Evolutionary conservation across 805 yeast species (phyloP), one percentile per base, ranked within the genome.

Genomic region (Candida broadrunensis): DNA sequence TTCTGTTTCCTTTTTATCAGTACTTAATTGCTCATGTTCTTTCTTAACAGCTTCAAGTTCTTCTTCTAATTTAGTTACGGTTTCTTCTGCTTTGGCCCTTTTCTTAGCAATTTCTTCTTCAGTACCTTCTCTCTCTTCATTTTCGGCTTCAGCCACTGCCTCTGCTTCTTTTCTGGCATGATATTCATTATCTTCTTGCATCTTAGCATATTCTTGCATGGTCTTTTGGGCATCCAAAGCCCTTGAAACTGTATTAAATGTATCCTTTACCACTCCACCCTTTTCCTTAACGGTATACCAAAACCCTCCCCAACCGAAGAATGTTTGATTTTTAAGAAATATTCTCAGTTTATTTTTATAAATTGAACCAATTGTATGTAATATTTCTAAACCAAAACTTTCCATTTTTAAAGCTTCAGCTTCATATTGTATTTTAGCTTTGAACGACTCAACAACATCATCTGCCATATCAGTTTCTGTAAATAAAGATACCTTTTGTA

Each of bases 351-450:
- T 83, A 52, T 82, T 74, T 45, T 72, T 66, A 56, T 86, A 86
- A 2, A 83, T 77, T 38, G 77, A 73, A 18, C 93, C 95, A 40
- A 86, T 76, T 0, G 87, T 75, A 51, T 86, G 93, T 36, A 87
- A 72, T 26, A 86, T 84, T 54, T 86, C 89, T 24, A 85, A 62
- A n/a, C 95, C 95, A 62, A 86, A 86, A 17, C 91, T 84, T 60
- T 86, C 93, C 80, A 83, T 77, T 51, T 85, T 85, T 48, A 86
- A 69, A 21, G 81, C 70, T 56, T 90, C 93, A 13, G 95, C 96
- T 61, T 93, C 98, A 53, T 83, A 80, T 46, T 72, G 73, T 50
- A 86, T 74, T 58, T 85, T 83, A 41, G 71, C 72, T 44, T 73
- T 65, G 60, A 88, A 91, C 17, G 73, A 61, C 27, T 54, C 57